Evolutionary conservation across 495 filamentous ascomycete species (phyloP), one percentile per base, ranked within the genome.

Genomic region (Letharia lupina): DNA sequence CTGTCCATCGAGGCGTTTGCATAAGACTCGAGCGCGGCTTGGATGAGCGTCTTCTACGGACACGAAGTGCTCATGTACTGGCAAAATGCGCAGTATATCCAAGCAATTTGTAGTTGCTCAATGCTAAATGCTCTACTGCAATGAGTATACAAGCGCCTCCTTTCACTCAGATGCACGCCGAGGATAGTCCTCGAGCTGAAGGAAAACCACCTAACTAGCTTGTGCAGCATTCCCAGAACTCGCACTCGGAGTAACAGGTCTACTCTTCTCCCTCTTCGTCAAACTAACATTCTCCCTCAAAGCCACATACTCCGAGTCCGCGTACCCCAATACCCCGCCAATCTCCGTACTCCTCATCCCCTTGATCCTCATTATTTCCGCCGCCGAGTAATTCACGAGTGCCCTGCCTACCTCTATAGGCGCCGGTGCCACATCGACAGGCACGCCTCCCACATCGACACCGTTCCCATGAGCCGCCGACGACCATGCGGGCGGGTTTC

Each of bases 221-320:
- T 37, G 54, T 57, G 15, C 54, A 9, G 3, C 33, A 57, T 37
- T 57, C 0, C 16, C 54, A 57, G 54, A 37, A 37, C 42, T 40
- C 39, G 45, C 48, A 68, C 66, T 72, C 61, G 81, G 80, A 4
- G 80, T 81, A 35, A 76, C 75, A 42, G 75, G 72, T 47, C 79
- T 71, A 69, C 76, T 81, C 61, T 69, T 74, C 60, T 72, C 66
- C 48, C 52, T 71, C 54, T 72, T 71, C 37, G 91, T 87, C 65
- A 96, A 87, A 23, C 91, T 89, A 48, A 96, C 88, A 70, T 93
- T 95, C 75, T 95, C 91, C 65, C 91, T 81, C 69, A 91, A 78
- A 11, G 93, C 93, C 54, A 98, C 89, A 80, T 98, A 96, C 76
- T 97, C 91, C 66, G 89, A 92, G 71, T 97, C 93, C 40, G 92